Conservation (phyloP, 1,284 basidiomycete species). For the Exobasidium cylindrosporum region DNA sequence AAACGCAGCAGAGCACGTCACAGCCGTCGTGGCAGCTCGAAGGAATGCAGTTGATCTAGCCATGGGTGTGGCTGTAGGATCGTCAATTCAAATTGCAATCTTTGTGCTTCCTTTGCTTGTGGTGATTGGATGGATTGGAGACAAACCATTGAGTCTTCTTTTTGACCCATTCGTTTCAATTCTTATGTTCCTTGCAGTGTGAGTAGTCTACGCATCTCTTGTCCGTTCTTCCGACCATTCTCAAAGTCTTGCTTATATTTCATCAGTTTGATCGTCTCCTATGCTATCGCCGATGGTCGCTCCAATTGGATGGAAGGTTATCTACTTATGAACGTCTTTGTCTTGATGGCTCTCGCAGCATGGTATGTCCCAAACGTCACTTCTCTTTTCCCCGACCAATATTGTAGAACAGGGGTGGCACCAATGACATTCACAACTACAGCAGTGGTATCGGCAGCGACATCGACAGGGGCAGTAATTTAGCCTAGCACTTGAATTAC, state of each 20-base stretch:
- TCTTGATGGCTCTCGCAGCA: slow-evolving; percentile 34
- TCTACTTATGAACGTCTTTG: slow-evolving; percentile 23
- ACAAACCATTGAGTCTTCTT: slow-evolving; percentile 37
- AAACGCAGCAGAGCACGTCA: slow-evolving; percentile 44
- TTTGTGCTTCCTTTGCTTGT: slow-evolving; percentile 47
- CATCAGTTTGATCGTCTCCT: slow-evolving; percentile 38
- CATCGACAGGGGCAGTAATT: background rate
- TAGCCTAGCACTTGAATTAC: no score
- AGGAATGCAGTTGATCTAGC: slow-evolving; percentile 48
- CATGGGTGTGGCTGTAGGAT: slow-evolving; percentile 41
- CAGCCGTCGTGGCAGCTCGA: slow-evolving; percentile 40
- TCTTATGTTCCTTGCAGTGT: slow-evolving; percentile 30
- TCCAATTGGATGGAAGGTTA: slow-evolving; percentile 43
- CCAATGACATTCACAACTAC: background rate
- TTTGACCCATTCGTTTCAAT: slow-evolving; percentile 48
- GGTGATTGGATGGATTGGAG: slow-evolving; percentile 45
- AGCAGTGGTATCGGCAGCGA: background rate
- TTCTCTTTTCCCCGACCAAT: slow-evolving; percentile 7
- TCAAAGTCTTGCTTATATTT: background rate
- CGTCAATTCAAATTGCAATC: slow-evolving; percentile 44
- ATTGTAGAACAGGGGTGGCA: slow-evolving; percentile 7
- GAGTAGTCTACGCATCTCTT: background rate
- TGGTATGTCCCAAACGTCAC: slow-evolving; percentile 13
- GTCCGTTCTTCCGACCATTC: background rate
- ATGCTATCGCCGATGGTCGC: slow-evolving; percentile 39